Base-by-base conservation (phyloP, 2,329 filamentous ascomycete genomes). In the Thermoascus crustaceus region DNA sequence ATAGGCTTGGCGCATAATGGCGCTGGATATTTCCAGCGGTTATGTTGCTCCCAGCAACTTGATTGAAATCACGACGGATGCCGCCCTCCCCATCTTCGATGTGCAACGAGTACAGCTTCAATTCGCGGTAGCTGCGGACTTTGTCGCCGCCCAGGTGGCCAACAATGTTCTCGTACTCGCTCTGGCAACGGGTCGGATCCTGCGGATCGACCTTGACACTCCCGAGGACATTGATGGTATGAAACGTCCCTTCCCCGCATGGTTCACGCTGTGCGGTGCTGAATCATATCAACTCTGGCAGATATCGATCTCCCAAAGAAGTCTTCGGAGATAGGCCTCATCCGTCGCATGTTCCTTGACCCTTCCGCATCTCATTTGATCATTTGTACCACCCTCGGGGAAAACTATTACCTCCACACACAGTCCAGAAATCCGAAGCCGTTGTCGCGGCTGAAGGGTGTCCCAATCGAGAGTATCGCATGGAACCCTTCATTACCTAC, bases 281-380 rank as follows among this genome's bases (percentile, higher is more conserved):
- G 47, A 50, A 25, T 19, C 22, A 22, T 19, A 39, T 38, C 36
- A 47, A 43, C 39, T 17, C 39, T n/a, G 10, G 34, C 50, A 94
- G 89, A 98, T 63, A 94, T 98, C 59, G 91, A 98, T 60, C 77
- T 98, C 5, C 91, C 91, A 23, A 94, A 93, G 67, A 91, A 89
- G 53, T 78, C 85, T 10, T 82, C 85, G 23, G 89, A 98, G 60
- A 76, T 91, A 40, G 91, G 91, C 47, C 76, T 94, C 34, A 96
- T 98, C 54, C 81, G 84, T 49, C 85, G 84, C 67, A 86, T 98
- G 76, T 98, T 98, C 66, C 82, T 98, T 54, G 91, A 98, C 55
- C 89, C 91, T 18, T 94, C 89, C 7, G 91, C 91, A 18, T 95
- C 87, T 4, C 91, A 98, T 65, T 71, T 98, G 18, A 76, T 98